Base-by-base conservation (phyloP, 2,329 filamentous ascomycete species). In the Penicillium sp. region DNA sequence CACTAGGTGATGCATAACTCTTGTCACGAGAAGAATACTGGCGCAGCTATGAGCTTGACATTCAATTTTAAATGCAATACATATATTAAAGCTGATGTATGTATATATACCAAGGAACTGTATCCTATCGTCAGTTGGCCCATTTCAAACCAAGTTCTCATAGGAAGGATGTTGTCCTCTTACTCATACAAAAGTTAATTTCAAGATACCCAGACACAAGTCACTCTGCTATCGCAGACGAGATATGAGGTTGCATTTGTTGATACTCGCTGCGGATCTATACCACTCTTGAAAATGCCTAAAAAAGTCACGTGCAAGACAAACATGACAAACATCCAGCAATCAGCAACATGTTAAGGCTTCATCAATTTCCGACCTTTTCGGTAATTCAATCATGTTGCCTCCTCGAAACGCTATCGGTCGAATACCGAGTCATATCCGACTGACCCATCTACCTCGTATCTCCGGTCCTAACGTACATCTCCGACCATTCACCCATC, bases 401-500 rank as follows among this genome's bases (percentile, higher is more conserved):
- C 66, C 65, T 29, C 71, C 71, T 57, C 73, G 72, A 39, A 57
- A 70, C 34, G 63, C 68, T 44, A 56, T 73, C 36, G 66, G 73
- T 58, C 76, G 77, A 67, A 76, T 79, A 76, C 68, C 72, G 47
- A 64, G 66, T 56, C 64, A 72, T 38, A 54, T 65, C n/a, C 73
- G 75, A 38, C 74, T 72, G 29, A 63, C 75, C 25, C 68, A 72
- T 19, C 71, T 74, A 16, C 74, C 72, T 3, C 72, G 71, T 60
- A 55, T 50, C 7, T 50, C 57, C 44, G 51, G 46, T 40, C 41
- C 57, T 25, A 59, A 55, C 33, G 64, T 66, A 36, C 64, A 65
- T 38, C 64, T 67, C 23, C 82, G 84, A 45, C 78, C 77, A 36
- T 88, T 88, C 72, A 86, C 85, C 16, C 81, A 83, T 60, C 83